A percentile compares a stretch with the other conserved stretches of the same genome.
These are phyloP conservation scores for Lepiota brunneoincarnata DNA, from an alignment of 768 basidiomycete species.

Conservation along the genomic window DNA sequence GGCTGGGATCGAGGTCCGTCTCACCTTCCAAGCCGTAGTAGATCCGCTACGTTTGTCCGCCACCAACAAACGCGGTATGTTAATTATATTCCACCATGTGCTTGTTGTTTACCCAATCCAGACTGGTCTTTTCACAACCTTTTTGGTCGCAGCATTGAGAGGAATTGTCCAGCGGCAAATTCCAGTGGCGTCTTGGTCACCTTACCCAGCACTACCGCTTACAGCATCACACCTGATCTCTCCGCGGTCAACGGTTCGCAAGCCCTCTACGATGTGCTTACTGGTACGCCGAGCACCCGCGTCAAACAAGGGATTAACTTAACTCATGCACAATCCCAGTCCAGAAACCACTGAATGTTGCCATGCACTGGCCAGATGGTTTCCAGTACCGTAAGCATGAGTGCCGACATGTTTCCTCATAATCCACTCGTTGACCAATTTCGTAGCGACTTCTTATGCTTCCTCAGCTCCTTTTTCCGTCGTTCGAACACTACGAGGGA, in stretches of 20 bases:
- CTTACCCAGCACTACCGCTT: slow-evolving; percentile 39
- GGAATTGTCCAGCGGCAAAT: slow-evolving; percentile 66
- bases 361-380: slow-evolving; percentile 53
- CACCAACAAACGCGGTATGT: slow-evolving; percentile 54
- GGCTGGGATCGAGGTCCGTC: slow-evolving; percentile 57
- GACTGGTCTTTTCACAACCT: slow-evolving; percentile 75
- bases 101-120: slow-evolving; percentile 22
- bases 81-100: neutral
- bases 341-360: slow-evolving; percentile 49
- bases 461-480: slow-evolving; percentile 54
- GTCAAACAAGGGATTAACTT: slow-evolving; percentile 6
- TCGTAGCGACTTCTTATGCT: slow-evolving; percentile 14
- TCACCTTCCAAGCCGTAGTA: slow-evolving; percentile 74
- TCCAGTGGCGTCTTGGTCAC: slow-evolving; percentile 53
- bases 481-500: slow-evolving; percentile 68
- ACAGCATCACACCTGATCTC: slow-evolving; percentile 54
- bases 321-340: slow-evolving; percentile 23
- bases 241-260: slow-evolving; percentile 26
- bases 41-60: slow-evolving; percentile 65
- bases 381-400: slow-evolving; percentile 60
- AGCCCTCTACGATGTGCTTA: slow-evolving; percentile 47
- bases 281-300: slow-evolving; percentile 32
- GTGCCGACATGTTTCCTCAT: neutral
- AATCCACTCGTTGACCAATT: neutral
- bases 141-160: slow-evolving; percentile 65